phyloP scores from a whole-genome alignment of 2,329 filamentous ascomycete species.

The Chlorencoelia australis region DNA sequence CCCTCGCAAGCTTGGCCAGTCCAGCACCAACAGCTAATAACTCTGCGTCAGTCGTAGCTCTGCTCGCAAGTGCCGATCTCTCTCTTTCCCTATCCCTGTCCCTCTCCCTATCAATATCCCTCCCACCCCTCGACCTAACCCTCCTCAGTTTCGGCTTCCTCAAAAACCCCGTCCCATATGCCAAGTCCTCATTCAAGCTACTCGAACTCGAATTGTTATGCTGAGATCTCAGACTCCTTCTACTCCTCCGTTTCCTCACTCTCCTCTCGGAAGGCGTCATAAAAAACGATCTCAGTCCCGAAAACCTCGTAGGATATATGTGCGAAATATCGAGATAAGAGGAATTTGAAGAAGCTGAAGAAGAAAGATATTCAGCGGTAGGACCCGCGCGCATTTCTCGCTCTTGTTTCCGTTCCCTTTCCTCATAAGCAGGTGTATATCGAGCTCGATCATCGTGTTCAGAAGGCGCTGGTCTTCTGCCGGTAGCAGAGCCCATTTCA shows the following conservation, averaged over 20 bases:
- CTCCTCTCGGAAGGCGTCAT: slow-evolving; percentile 44
- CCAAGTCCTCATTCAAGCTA: slow-evolving; percentile 57
- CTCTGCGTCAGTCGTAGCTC: slow-evolving; percentile 32
- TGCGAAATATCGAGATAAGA: slow-evolving; percentile 55
- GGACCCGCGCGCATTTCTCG: slow-evolving; percentile 4
- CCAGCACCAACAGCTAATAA: slow-evolving; percentile 38
- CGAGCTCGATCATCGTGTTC: too few relatives aligned
- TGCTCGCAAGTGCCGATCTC: slow-evolving; percentile 1
- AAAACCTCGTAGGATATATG: slow-evolving; percentile 36
- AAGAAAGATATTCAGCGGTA: slow-evolving; percentile 10
- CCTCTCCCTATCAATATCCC: slow-evolving; percentile 21
- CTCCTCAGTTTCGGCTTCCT: slow-evolving; percentile 20
- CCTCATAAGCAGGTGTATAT: too few relatives aligned
- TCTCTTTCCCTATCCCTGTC: slow-evolving; percentile 13
- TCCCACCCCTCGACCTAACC: slow-evolving; percentile 20
- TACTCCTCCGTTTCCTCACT: slow-evolving; percentile 1
- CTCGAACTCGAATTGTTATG: slow-evolving; percentile 58
- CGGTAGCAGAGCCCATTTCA: too few relatives aligned
- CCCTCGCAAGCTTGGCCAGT: slow-evolving; percentile 35
- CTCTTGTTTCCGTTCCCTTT: slow-evolving; percentile 8
- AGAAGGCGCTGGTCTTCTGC: too few relatives aligned
- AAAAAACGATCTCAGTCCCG: slow-evolving; percentile 53
- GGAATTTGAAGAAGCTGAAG: slow-evolving; percentile 18
- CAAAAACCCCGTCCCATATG: slow-evolving; percentile 51
- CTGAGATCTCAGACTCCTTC: slow-evolving; percentile 1